These are phyloP conservation scores for Aspergillus chevalieri DNA, from an alignment of 2,329 filamentous ascomycete genomes.

Conservation along the genomic window DNA sequence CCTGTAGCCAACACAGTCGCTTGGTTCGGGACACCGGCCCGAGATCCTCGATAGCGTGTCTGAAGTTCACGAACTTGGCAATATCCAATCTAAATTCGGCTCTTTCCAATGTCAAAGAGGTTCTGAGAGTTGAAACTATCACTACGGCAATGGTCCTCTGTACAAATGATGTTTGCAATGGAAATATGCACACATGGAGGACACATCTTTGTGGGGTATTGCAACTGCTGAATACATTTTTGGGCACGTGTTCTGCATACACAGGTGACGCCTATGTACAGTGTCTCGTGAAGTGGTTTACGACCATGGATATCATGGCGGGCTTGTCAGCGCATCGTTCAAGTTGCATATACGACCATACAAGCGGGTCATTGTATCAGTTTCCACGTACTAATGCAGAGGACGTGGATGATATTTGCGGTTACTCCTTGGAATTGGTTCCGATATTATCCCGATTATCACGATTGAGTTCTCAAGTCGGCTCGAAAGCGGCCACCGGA, in stretches of 20 bases:
- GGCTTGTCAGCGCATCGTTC: constrained; percentile 12
- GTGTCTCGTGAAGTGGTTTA: constrained; percentile 26
- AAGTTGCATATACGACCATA: no score
- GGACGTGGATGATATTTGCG: constrained; percentile 24
- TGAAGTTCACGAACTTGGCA: constrained; percentile 23
- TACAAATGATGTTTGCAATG: constrained; percentile 30
- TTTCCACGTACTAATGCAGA: not conserved
- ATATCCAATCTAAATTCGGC: constrained; percentile 19
- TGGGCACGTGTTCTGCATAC: constrained; percentile 1
- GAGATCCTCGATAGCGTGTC: constrained; percentile 8
- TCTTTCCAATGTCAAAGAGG: constrained; percentile 8
- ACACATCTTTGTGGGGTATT: constrained; percentile 22
- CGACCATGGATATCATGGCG: constrained; percentile 22
- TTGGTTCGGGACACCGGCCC: constrained; percentile 13
- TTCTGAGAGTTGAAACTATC: constrained; percentile 16
- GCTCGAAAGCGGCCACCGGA: no score
- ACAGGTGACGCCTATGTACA: constrained; percentile 13
- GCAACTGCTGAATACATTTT: constrained; percentile 15
- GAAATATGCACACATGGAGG: constrained; percentile 21
- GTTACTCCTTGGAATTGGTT: constrained; percentile 22
- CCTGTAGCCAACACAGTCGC: constrained; percentile 24
- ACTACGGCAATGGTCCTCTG: constrained; percentile 26
- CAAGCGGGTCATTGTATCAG: no score
- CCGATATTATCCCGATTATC: constrained; percentile 15
- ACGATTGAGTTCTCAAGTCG: no score